Conservation (phyloP, 805 yeast species). For the Isabelozyma heimii region DNA sequence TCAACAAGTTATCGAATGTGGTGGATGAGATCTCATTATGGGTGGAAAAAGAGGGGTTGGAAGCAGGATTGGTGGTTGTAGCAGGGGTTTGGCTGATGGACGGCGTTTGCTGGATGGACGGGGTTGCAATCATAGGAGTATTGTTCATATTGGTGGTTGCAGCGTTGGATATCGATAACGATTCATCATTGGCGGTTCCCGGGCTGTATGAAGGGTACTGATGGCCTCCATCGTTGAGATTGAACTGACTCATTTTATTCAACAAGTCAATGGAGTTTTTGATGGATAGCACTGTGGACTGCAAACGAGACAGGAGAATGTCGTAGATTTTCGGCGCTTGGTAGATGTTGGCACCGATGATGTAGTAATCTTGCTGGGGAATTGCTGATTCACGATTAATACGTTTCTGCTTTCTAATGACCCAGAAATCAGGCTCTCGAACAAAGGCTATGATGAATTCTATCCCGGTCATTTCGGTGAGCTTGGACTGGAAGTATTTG, state of each 20-base stretch:
- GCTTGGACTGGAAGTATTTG: constrained; percentile 50
- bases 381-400: constrained; percentile 47
- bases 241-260: constrained; percentile 29
- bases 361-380: constrained; percentile 74
- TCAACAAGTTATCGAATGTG: constrained; percentile 31
- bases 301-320: constrained; percentile 66
- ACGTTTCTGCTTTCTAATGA: constrained; percentile 78
- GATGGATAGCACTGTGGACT: constrained; percentile 34
- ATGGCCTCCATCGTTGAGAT: constrained; percentile 35
- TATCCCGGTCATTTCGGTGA: constrained; percentile 76
- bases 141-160: constrained; percentile 7
- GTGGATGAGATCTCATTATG: constrained; percentile 23
- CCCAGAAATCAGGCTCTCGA: constrained; percentile 92
- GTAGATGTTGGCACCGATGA: constrained; percentile 88
- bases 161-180: not conserved
- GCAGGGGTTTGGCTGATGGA: not conserved
- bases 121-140: not conserved
- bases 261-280: constrained; percentile 32
- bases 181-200: constrained; percentile 2
- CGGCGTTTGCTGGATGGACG: not conserved
- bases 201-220: constrained; percentile 15
- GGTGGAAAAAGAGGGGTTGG: constrained; percentile 5
- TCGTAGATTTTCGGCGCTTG: constrained; percentile 81
- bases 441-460: constrained; percentile 77
- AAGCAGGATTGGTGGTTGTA: not conserved